Percentiles rank a stretch among this genome's conserved stretches.
Conservation (phyloP, 1,284 basidiomycete species). For the Ustilago shanxiensis region DNA sequence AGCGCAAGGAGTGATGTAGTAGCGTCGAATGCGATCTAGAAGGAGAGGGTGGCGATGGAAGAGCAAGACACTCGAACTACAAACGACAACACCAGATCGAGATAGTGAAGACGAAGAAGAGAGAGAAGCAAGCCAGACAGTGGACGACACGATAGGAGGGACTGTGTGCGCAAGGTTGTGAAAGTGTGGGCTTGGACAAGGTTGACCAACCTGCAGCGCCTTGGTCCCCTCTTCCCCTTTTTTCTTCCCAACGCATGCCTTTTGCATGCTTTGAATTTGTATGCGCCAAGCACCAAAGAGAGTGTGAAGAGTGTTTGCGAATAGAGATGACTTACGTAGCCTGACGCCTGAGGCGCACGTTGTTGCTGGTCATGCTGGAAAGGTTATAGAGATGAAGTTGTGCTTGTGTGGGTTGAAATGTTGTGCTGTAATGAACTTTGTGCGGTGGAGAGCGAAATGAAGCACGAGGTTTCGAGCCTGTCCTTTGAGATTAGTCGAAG, state of each 20-base stretch:
- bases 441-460: neutral
- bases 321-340: neutral
- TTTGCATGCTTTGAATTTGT: slow-evolving; percentile 1
- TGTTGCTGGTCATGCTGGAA: neutral
- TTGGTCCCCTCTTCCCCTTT: neutral
- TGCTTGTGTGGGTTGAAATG: too few relatives aligned
- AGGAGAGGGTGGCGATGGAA: neutral
- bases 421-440: too few relatives aligned
- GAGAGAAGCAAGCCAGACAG: too few relatives aligned
- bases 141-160: neutral
- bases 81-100: neutral
- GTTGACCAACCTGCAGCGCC: neutral
- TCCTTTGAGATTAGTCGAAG: neutral
- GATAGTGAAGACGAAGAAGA: neutral
- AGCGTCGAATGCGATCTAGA: too few relatives aligned
- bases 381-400: too few relatives aligned
- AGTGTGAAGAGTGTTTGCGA: too few relatives aligned
- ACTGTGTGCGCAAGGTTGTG: neutral
- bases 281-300: neutral
- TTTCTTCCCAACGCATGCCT: neutral
- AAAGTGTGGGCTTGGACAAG: neutral
- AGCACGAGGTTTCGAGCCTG: neutral
- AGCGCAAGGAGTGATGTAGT: too few relatives aligned
- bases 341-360: neutral
- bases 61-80: neutral